Base-by-base conservation (phyloP, 495 filamentous ascomycete genomes). In the Astrocystis sublimbata region DNA sequence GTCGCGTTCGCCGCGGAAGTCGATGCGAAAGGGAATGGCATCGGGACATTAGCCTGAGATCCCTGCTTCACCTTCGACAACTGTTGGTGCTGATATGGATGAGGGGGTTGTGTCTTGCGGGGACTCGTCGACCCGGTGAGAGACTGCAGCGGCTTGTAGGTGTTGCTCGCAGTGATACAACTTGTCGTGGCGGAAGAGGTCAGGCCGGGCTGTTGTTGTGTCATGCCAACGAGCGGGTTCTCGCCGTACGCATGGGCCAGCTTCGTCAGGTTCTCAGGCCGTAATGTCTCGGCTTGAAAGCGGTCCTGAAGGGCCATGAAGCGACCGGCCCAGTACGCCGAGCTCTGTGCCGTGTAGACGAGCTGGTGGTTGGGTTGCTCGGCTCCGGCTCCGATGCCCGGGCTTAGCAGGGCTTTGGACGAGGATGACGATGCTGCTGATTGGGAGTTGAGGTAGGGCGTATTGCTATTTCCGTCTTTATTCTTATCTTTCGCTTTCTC, bases 271-370 rank as follows among this genome's bases (percentile, higher is more conserved):
- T 73, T 77, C 24, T 55, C 49, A 0, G 61, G 59, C 6, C 30
- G 28, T 1, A 83, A 73, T 12, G 78, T 69, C 58, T 84, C 79
- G 66, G 71, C 79, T 41, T 78, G 78, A 65, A 83, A 78, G 0
- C 73, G 73, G 70, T 86, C 83, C 31, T 78, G 76, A n/a, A 86
- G 69, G 1, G 82, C 72, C 26, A 76, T 66, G 64, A 85, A 83
- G 7, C 85, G 82, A 13, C 85, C 85, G 0, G 79, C 67, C 85
- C 85, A 87, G 68, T 82, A 86, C 7, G 64, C 24, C 0, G 71
- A 61, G 1, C 69, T 50, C 68, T 75, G 73, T 3, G 74, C 75
- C 0, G 57, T 66, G 15, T 65, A 53, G 5, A 79, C 58, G 4
- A 65, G 49, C 3, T 63, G 65, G 4, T 62, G 63, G 45, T 73